Evolutionary conservation across 2,329 filamentous ascomycete genomes (phyloP).

Genomic region (Claviceps fusiformis): DNA sequence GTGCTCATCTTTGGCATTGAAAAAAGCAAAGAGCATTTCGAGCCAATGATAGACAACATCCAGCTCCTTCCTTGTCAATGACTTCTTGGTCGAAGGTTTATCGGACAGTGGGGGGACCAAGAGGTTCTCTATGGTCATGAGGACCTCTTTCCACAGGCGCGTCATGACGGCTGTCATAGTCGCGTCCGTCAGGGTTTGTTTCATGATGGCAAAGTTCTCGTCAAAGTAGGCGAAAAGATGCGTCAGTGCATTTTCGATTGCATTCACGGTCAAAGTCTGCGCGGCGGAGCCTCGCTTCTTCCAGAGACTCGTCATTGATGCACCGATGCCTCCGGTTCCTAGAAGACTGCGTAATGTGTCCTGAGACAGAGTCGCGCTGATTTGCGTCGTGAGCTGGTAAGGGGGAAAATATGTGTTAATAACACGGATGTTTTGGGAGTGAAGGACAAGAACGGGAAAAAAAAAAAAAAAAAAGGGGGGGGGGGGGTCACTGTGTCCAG

Average conservation of each 20-base stretch:
- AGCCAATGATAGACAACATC: constrained; percentile 95
- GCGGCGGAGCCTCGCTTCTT: constrained; percentile 43
- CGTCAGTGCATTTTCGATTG: constrained; percentile 69
- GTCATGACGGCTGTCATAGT: constrained; percentile 99
- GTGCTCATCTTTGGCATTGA: constrained; percentile 81
- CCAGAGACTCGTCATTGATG: constrained; percentile 58
- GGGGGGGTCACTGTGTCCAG: not conserved
- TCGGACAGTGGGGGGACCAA: constrained; percentile 90
- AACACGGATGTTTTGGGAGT: not conserved
- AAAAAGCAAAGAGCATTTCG: constrained; percentile 80
- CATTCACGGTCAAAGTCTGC: constrained; percentile 50
- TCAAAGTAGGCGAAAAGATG: constrained; percentile 91
- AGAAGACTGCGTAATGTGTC: constrained; percentile 66
- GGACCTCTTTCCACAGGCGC: constrained; percentile 90
- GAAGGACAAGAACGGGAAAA: not conserved
- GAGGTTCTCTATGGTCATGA: constrained; percentile 79
- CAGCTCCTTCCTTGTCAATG: constrained; percentile 73
- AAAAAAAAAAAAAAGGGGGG: not conserved
- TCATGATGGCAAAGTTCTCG: constrained; percentile 98
- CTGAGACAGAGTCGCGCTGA: constrained; percentile 74
- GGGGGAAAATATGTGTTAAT: not conserved
- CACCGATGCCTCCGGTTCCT: constrained; percentile 53
- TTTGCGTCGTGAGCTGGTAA: constrained; percentile 71
- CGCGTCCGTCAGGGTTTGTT: constrained; percentile 81
- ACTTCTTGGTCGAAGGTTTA: constrained; percentile 76